These are phyloP conservation scores for Puccinia hordei DNA, from an alignment of 1,284 basidiomycete species.

Conservation along the genomic window DNA sequence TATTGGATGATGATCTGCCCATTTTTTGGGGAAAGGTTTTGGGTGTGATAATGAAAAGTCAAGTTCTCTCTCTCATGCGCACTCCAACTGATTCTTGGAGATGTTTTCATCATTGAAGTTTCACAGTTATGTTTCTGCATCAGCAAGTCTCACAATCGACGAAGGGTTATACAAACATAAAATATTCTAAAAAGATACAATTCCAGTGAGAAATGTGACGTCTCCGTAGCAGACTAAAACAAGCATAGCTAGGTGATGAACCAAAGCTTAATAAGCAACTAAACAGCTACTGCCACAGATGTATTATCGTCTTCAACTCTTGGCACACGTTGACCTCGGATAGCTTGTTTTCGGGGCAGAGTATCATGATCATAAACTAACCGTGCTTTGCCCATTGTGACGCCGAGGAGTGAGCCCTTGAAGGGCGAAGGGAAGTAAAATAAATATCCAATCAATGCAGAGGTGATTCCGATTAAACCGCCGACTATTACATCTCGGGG, in stretches of 20 bases:
- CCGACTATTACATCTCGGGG: constrained; percentile 44
- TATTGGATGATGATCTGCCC: too few species aligned
- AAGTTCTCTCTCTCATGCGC: too few species aligned
- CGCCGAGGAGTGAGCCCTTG: constrained; percentile 29
- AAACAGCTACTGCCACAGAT: constrained; percentile 11
- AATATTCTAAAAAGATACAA: background rate
- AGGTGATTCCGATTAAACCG: constrained; percentile 34
- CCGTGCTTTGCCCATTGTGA: constrained; percentile 48
- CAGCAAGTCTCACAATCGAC: background rate
- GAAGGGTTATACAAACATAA: background rate
- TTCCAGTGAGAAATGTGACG: background rate
- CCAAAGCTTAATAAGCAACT: background rate
- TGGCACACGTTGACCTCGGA: background rate
- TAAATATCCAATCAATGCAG: constrained; percentile 43
- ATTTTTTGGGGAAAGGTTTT: too few species aligned
- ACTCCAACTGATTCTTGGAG: too few species aligned
- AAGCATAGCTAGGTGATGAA: background rate
- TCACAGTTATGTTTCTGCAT: background rate
- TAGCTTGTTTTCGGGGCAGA: constrained; percentile 22
- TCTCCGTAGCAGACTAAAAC: background rate
- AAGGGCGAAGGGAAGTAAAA: constrained; percentile 50
- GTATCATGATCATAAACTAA: constrained; percentile 39
- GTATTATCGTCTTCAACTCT: constrained; percentile 9
- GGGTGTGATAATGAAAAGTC: too few species aligned
- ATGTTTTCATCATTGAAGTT: background rate